phyloP scores from a whole-genome alignment of 495 filamentous ascomycete genomes.

The Cercophora newfieldiana region DNA sequence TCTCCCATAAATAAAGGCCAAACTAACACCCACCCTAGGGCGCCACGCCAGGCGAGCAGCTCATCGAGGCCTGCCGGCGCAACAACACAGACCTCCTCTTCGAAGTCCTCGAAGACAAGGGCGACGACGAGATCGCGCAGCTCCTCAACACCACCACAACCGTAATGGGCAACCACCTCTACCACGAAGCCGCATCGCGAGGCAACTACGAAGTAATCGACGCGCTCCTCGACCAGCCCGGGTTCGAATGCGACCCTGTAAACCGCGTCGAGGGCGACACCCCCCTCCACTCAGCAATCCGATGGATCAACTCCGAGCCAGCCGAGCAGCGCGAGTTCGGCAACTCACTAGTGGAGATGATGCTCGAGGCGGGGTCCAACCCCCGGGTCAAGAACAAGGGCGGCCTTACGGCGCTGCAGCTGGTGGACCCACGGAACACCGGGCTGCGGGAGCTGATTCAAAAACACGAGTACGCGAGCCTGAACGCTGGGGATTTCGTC shows the following conservation, averaged over 20 bases:
- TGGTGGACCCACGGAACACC: conserved; percentile 71
- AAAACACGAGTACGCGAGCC: conserved; percentile 70
- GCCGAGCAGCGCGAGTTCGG: conserved; percentile 62
- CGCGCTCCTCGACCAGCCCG: conserved; percentile 86
- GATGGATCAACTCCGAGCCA: conserved; percentile 71
- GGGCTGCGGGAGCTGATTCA: conserved; percentile 67
- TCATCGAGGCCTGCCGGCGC: conserved; percentile 90
- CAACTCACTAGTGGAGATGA: conserved; percentile 74
- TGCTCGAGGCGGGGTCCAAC: conserved; percentile 79
- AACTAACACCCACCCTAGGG: conserved; percentile 54
- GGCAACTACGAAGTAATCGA: conserved; percentile 95
- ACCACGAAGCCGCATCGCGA: conserved; percentile 83
- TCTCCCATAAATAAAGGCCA: background rate
- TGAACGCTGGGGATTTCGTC: conserved; percentile 54
- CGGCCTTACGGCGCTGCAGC: conserved; percentile 64
- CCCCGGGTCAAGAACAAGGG: conserved; percentile 62
- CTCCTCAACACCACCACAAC: conserved; percentile 84
- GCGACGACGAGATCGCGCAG: conserved; percentile 55
- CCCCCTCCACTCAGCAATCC: conserved; percentile 83
- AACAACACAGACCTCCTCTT: conserved; percentile 84
- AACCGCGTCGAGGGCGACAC: conserved; percentile 83
- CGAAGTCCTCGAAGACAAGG: conserved; percentile 50
- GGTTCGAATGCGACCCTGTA: conserved; percentile 89
- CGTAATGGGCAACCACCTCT: conserved; percentile 78
- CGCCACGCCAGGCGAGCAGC: conserved; percentile 77